phyloP scores from a whole-genome alignment of 2,329 filamentous ascomycete genomes.

The Penicillium sp. region DNA sequence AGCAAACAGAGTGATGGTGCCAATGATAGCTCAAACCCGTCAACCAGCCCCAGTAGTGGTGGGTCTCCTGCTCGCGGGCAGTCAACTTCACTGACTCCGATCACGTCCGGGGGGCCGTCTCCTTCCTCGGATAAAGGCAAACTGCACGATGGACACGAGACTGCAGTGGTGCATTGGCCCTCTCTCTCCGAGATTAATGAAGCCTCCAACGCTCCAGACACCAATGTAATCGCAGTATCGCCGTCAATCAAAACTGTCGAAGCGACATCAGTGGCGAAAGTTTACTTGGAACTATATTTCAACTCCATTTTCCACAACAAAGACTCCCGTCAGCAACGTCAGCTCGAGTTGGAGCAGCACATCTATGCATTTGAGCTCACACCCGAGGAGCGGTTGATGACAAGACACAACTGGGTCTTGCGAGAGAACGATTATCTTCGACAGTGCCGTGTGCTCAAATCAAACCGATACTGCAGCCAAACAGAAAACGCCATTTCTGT shows the following conservation, averaged over 20 bases:
- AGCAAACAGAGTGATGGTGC: constrained; percentile 27
- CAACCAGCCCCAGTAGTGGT: constrained; percentile 27
- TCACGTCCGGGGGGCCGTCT: constrained; percentile 34
- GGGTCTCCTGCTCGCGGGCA: constrained; percentile 28
- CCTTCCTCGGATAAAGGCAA: constrained; percentile 15
- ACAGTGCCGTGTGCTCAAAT: constrained; percentile 67
- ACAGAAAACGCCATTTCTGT: constrained; percentile 51
- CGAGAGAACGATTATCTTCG: constrained; percentile 74
- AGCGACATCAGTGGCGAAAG: constrained; percentile 73
- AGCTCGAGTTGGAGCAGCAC: constrained; percentile 60
- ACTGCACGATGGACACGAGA: not conserved
- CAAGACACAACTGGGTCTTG: constrained; percentile 58
- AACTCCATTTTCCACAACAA: constrained; percentile 61
- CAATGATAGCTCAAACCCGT: constrained; percentile 34
- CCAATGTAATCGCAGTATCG: constrained; percentile 3
- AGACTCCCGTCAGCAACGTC: constrained; percentile 60
- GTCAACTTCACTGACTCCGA: constrained; percentile 35
- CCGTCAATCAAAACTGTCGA: constrained; percentile 64
- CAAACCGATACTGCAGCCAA: constrained; percentile 48
- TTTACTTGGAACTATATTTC: constrained; percentile 82
- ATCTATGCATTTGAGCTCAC: constrained; percentile 58
- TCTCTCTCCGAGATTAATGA: not conserved
- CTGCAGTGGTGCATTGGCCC: not conserved
- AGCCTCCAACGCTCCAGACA: not conserved
- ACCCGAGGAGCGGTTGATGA: constrained; percentile 54